Conservation (phyloP, 768 basidiomycete genomes). For the Rubroboletus pulcherrimus region DNA sequence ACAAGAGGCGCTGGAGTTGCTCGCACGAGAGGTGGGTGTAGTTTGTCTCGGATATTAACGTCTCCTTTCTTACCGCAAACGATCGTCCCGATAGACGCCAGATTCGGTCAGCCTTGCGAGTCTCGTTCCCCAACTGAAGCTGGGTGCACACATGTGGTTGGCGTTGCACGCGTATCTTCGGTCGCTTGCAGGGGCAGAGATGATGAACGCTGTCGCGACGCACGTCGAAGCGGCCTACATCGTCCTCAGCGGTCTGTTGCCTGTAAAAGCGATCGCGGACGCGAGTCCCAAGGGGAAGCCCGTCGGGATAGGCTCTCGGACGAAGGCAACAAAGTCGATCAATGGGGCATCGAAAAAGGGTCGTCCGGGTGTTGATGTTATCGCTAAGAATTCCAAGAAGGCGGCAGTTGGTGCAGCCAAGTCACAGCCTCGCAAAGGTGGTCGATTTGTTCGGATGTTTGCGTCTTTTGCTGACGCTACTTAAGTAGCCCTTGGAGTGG, state of each 20-base stretch:
- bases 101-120: conserved; percentile 29
- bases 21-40: conserved; percentile 39
- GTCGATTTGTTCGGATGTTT: background rate
- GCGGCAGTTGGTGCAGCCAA: conserved; percentile 36
- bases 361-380: conserved; percentile 23
- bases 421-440: conserved; percentile 42
- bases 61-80: background rate
- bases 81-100: conserved; percentile 20
- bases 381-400: conserved; percentile 11
- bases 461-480: background rate
- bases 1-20: conserved; percentile 40
- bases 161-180: conserved; percentile 67
- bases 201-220: conserved; percentile 43
- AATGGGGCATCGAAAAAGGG: conserved; percentile 33
- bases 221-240: conserved; percentile 53
- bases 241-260: conserved; percentile 41
- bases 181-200: conserved; percentile 35
- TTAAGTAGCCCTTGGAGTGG: conserved; percentile 6
- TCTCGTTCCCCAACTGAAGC: conserved; percentile 46
- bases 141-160: conserved; percentile 60
- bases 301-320: conserved; percentile 19
- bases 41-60: background rate
- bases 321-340: conserved; percentile 5
- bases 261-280: conserved; percentile 12
- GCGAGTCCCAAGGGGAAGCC: conserved; percentile 19